Conservation (phyloP, 2,329 filamentous ascomycete genomes). For the Blastomyces silverae region DNA sequence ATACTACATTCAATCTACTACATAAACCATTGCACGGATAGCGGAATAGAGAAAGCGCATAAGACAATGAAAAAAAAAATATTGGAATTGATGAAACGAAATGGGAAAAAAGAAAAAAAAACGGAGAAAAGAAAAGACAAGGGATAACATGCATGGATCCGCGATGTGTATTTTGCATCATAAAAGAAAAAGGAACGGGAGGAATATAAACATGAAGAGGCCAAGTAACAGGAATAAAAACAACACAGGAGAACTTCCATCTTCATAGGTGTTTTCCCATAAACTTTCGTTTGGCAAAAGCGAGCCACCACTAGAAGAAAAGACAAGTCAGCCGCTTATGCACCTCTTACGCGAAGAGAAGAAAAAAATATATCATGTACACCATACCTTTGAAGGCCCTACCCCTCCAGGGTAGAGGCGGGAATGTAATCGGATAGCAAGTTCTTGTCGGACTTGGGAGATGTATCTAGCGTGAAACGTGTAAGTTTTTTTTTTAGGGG, state of each 20-base stretch:
- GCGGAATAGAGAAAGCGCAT: background rate
- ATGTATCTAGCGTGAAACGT: slow-evolving; percentile 45
- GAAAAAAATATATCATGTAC: slow-evolving; percentile 18
- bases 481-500: background rate
- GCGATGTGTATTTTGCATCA: slow-evolving; percentile 1
- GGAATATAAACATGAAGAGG: background rate
- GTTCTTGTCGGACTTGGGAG: slow-evolving; percentile 85
- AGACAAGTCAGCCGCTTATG: slow-evolving; percentile 6
- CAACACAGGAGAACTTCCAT: background rate
- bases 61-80: background rate
- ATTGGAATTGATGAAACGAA: too few species aligned
- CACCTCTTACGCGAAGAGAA: background rate
- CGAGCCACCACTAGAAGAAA: slow-evolving; percentile 82
- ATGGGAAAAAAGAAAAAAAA: background rate
- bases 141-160: background rate
- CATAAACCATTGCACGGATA: background rate
- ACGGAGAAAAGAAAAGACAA: background rate
- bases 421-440: slow-evolving; percentile 73
- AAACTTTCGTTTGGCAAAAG: slow-evolving; percentile 98
- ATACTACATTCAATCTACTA: background rate
- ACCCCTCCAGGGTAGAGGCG: slow-evolving; percentile 74
- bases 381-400: slow-evolving; percentile 56
- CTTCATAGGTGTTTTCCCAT: slow-evolving; percentile 87
- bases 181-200: background rate
- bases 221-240: slow-evolving; percentile 10